Evolutionary conservation across 2,329 filamentous ascomycete genomes (phyloP).

Genomic region (Fusarium sp.): DNA sequence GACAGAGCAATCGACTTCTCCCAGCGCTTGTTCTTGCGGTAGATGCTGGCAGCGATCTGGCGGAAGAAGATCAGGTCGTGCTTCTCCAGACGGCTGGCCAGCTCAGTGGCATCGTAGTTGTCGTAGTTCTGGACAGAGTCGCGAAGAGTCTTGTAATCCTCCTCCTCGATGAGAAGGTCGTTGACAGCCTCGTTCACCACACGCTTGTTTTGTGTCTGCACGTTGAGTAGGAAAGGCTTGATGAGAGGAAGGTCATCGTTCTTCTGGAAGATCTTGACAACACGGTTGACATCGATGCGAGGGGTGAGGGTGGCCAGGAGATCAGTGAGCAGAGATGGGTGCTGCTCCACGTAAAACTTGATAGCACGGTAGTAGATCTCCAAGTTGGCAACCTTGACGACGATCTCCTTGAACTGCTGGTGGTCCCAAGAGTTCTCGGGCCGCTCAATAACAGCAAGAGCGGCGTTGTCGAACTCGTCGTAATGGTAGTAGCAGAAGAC

Average conservation of each 20-base stretch:
- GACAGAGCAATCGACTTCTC: constrained; percentile 98
- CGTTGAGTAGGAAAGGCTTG: constrained; percentile 97
- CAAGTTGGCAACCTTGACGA: constrained; percentile 96
- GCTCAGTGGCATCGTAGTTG: constrained; percentile 96
- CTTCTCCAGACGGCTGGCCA: constrained; percentile 93
- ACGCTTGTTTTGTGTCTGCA: constrained; percentile 97
- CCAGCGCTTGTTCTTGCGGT: constrained; percentile 99
- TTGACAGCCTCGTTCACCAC: constrained; percentile 98
- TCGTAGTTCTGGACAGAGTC: constrained; percentile 99
- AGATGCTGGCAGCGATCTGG: constrained; percentile 97
- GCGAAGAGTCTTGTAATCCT: constrained; percentile 98
- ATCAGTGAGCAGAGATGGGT: constrained; percentile 95
- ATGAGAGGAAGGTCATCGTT: constrained; percentile 98
- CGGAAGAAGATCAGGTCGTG: constrained; percentile 99
- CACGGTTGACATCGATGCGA: constrained; percentile 96
- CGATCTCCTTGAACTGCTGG: constrained; percentile 98
- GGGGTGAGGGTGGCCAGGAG: constrained; percentile 91
- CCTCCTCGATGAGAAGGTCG: constrained; percentile 96
- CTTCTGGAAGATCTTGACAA: constrained; percentile 99
- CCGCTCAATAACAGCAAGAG: constrained; percentile 97
- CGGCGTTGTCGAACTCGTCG: constrained; percentile 97
- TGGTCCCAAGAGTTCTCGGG: constrained; percentile 99
- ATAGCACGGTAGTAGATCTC: constrained; percentile 99
- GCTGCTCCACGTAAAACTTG: constrained; percentile 97
- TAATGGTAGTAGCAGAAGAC: constrained; percentile 99